phyloP scores from a whole-genome alignment of 306 rosid genomes.

The Fragaria ananassa region DNA sequence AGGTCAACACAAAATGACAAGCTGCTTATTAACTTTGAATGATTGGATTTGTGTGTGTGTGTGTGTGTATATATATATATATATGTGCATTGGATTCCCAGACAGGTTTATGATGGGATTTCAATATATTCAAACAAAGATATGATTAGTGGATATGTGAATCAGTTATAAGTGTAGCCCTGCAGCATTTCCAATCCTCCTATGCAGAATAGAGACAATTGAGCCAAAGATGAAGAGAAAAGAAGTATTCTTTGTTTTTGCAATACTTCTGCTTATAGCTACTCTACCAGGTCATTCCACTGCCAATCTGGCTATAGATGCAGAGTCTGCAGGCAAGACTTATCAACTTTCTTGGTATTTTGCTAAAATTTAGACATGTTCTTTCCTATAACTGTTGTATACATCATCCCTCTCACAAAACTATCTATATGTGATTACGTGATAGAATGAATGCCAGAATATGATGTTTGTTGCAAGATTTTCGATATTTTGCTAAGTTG shows the following conservation, averaged over 20 bases:
- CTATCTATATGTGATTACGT: not conserved
- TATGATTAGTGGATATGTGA: slow-evolving; percentile 12
- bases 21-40: not conserved
- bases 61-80: no score
- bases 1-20: slow-evolving; percentile 29
- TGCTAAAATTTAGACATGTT: not conserved
- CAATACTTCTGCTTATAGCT: slow-evolving; percentile 17
- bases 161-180: not conserved
- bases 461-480: not conserved
- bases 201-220: not conserved
- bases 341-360: not conserved
- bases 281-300: slow-evolving; percentile 10
- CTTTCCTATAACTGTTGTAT: not conserved
- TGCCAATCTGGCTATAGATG: slow-evolving; percentile 8
- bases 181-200: slow-evolving; percentile 9
- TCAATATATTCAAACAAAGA: slow-evolving; percentile 20
- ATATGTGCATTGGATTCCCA: slow-evolving; percentile 35
- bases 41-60: not conserved
- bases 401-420: not conserved
- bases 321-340: slow-evolving; percentile 22
- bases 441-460: not conserved
- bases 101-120: slow-evolving; percentile 10
- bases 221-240: slow-evolving; percentile 24
- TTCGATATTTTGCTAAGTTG: not conserved
- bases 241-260: slow-evolving; percentile 15